Base-by-base conservation (phyloP, 179 eudicot species). In the Camellia oleifera region DNA sequence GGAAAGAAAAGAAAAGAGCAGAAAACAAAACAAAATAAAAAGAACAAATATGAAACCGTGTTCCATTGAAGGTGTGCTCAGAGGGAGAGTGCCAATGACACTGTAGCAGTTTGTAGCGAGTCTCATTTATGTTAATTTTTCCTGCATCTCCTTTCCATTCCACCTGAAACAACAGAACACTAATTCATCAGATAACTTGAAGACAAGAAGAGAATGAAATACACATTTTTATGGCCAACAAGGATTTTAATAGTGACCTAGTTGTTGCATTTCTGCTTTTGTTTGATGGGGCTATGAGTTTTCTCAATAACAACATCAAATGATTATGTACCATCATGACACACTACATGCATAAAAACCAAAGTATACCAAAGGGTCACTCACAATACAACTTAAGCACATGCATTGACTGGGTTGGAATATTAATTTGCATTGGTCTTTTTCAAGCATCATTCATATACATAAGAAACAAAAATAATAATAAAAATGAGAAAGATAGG, bases 61-160 rank as follows among this genome's bases (percentile, higher is more conserved):
- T 60, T 56, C 88, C 88, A 76, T 85, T 76, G 46, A 87, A 32
- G 58, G 83, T 83, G 65, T 87, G 89, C 65, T 87, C 89, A 1
- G 89, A 83, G 78, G 84, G 87, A 13, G 90, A 77, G 64, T 88
- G 90, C 90, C 87, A 88, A 67, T 88, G 87, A 64, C 81, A 77
- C 61, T 86, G 85, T 9, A 68, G 67, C 11, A 88, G 85, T 52
- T 77, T 44, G 67, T 73, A 88, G 58, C 53, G 10, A 13, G 80
- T 86, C 73, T 83, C 88, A 60, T 85, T 86, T 20, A 88, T 80
- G 17, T 70, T 44, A 69, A 88, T 82, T 66, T 80, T n/a, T 18
- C 90, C 90, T 23, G 88, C 87, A 71, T 76, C 83, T 23, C 63
- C 84, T 65, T 60, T 64, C 88, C 88, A 88, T 20, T 58, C 82